Conservation (phyloP, 1,284 basidiomycete species). For the Cryptococcus sp. region DNA sequence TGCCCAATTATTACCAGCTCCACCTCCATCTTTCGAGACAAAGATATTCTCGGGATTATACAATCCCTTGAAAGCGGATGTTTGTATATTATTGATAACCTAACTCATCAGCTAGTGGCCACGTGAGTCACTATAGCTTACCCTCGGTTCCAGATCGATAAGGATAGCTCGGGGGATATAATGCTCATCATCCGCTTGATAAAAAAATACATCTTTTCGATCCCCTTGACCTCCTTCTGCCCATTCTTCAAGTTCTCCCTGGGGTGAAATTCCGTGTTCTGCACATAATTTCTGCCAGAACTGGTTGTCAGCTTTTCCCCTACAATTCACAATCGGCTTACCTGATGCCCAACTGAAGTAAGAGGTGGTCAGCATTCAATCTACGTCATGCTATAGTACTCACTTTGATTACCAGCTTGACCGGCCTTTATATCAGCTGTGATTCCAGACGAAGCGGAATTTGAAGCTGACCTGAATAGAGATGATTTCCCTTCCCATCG, state of each 20-base stretch:
- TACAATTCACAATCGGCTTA: constrained; percentile 4
- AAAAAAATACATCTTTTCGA: constrained; percentile 99
- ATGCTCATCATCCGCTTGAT: constrained; percentile 99
- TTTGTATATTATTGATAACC: constrained; percentile 94
- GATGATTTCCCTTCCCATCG: constrained; percentile 50
- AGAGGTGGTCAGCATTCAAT: not conserved
- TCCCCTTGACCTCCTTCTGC: constrained; percentile 78
- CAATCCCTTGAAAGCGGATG: constrained; percentile 84
- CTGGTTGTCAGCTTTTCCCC: constrained; percentile 13
- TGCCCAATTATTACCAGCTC: constrained; percentile 99
- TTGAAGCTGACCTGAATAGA: constrained; percentile 41
- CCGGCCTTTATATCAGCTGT: constrained; percentile 59
- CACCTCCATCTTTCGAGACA: constrained; percentile 89
- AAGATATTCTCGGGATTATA: constrained; percentile 99
- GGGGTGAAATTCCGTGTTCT: constrained; percentile 90
- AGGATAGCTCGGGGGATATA: constrained; percentile 97
- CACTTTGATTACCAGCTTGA: constrained; percentile 95
- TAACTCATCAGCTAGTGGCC: constrained; percentile 38
- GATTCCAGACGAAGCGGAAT: not conserved
- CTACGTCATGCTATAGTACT: constrained; percentile 22
- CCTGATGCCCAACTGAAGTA: constrained; percentile 36
- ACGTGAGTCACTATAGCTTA: not conserved
- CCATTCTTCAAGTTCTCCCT: constrained; percentile 91
- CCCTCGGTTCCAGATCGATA: constrained; percentile 94
- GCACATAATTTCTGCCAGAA: constrained; percentile 95